phyloP scores from a whole-genome alignment of 2,329 filamentous ascomycete genomes.

The Pseudopyrenochaeta lycopersici region DNA sequence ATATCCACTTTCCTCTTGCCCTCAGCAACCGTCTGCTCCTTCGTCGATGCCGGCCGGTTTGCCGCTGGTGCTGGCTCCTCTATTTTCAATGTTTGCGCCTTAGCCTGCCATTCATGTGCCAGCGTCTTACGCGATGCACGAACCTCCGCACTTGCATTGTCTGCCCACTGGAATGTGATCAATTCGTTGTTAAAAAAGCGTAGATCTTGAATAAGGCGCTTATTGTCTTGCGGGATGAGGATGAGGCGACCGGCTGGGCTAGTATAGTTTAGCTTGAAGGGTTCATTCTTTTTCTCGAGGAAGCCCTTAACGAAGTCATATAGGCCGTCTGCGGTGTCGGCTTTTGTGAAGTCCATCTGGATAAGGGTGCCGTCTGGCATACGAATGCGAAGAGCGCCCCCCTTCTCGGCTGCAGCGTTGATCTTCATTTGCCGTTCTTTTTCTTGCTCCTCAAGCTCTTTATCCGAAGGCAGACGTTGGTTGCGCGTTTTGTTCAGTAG shows the following conservation, averaged over 20 bases:
- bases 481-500: constrained; percentile 72
- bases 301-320: constrained; percentile 78
- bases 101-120: constrained; percentile 64
- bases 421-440: constrained; percentile 72
- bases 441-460: constrained; percentile 77
- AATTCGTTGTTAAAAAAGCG: constrained; percentile 75
- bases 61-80: constrained; percentile 57
- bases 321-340: constrained; percentile 74
- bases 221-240: constrained; percentile 54
- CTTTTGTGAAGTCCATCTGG: constrained; percentile 73
- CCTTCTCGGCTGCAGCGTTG: constrained; percentile 65
- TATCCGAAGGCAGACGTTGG: constrained; percentile 81
- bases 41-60: constrained; percentile 7
- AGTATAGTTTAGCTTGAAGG: constrained; percentile 76
- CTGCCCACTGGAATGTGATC: constrained; percentile 79
- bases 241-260: constrained; percentile 61
- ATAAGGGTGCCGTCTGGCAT: constrained; percentile 87
- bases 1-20: constrained; percentile 43
- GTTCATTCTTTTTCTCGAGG: constrained; percentile 70
- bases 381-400: constrained; percentile 79
- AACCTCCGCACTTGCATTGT: constrained; percentile 65
- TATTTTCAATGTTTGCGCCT: constrained; percentile 73
- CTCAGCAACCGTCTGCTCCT: constrained; percentile 32
- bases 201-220: constrained; percentile 75
- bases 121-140: constrained; percentile 66